Evolutionary conservation across 73 alveolate species (phyloP).

Genomic region (Diophrys sp.): DNA sequence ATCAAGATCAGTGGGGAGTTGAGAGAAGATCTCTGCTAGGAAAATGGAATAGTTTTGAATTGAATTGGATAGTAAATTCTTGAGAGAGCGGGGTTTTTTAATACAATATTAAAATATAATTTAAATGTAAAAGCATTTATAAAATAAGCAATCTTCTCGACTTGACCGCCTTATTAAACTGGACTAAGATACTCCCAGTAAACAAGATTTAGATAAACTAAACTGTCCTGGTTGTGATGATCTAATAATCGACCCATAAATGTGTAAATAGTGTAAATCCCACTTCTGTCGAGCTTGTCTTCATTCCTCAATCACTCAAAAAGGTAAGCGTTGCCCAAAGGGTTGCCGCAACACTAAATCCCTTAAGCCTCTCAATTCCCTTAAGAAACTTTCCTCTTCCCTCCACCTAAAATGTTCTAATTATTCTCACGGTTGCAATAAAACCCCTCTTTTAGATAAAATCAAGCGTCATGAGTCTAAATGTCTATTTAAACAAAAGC

Average conservation of each 20-base stretch:
- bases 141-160: too few relatives aligned
- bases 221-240: background rate
- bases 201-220: background rate
- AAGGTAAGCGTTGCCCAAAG: background rate
- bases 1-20: too few relatives aligned
- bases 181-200: too few relatives aligned
- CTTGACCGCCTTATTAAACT: too few relatives aligned
- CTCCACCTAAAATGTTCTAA: background rate
- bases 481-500: background rate
- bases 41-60: too few relatives aligned
- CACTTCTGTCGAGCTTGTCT: background rate
- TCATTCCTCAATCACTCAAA: background rate
- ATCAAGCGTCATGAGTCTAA: background rate
- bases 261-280: background rate
- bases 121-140: too few relatives aligned
- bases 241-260: background rate
- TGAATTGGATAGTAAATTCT: too few relatives aligned
- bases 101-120: too few relatives aligned
- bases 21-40: too few relatives aligned
- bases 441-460: background rate
- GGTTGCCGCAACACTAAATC: background rate
- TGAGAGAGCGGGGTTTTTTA: too few relatives aligned
- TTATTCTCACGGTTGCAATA: background rate
- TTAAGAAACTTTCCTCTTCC: too few relatives aligned
- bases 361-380: background rate